phyloP scores from a whole-genome alignment of 1,139 yeast species.

The Ogataea hybrid region DNA sequence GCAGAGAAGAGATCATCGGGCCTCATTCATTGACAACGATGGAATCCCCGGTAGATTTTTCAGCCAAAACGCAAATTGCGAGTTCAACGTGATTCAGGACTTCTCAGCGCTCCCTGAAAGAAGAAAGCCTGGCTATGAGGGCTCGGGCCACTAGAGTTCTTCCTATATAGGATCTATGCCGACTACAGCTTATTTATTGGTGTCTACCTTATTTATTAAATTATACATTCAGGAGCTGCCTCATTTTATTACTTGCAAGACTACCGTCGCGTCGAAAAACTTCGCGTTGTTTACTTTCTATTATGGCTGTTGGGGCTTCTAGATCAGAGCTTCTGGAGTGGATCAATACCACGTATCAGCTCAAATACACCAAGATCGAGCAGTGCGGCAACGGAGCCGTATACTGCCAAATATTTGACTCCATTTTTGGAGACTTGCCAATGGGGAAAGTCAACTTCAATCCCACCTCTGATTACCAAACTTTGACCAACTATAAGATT shows the following conservation, averaged over 20 bases:
- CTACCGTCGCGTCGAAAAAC: conserved; percentile 10
- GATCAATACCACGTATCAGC: conserved; percentile 69
- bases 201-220: not conserved
- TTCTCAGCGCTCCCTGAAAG: conserved; percentile 30
- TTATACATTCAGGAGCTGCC: not conserved
- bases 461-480: conserved; percentile 70
- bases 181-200: conserved; percentile 7
- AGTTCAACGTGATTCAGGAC: conserved; percentile 27
- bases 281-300: conserved; percentile 18
- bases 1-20: conserved; percentile 20
- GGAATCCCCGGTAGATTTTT: conserved; percentile 32
- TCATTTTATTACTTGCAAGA: not conserved
- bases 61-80: conserved; percentile 26
- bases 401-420: conserved; percentile 88
- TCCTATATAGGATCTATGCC: not conserved
- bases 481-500: conserved; percentile 76
- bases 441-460: conserved; percentile 72
- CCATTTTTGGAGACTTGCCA: conserved; percentile 78
- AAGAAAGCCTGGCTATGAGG: conserved; percentile 22
- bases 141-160: not conserved
- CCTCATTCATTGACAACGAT: conserved; percentile 25
- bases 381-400: conserved; percentile 97
- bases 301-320: conserved; percentile 54
- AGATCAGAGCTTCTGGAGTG: conserved; percentile 82
- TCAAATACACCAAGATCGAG: conserved; percentile 76